phyloP scores from a whole-genome alignment of 1,139 yeast species.

The Pichia sp. region DNA sequence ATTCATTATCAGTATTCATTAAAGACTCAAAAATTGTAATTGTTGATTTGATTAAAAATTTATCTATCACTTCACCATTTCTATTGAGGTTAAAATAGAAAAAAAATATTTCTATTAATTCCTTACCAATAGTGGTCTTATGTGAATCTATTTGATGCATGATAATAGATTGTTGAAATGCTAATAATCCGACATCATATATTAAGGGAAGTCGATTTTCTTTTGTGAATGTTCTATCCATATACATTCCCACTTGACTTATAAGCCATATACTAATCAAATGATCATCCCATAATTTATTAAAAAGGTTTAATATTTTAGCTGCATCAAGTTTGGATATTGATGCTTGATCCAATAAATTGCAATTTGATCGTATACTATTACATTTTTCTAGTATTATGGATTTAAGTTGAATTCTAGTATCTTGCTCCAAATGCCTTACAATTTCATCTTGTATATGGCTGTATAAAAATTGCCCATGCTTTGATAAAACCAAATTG shows the following conservation, averaged over 20 bases:
- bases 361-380: not conserved
- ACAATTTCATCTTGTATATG: slow-evolving; percentile 49
- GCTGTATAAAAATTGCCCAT: slow-evolving; percentile 63
- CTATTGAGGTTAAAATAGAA: slow-evolving; percentile 56
- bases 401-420: slow-evolving; percentile 9
- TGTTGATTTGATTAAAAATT: slow-evolving; percentile 51
- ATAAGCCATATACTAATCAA: slow-evolving; percentile 69
- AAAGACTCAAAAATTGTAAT: slow-evolving; percentile 68
- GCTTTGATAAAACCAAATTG: slow-evolving; percentile 66
- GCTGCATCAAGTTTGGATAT: slow-evolving; percentile 14
- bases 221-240: slow-evolving; percentile 76
- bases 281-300: slow-evolving; percentile 69
- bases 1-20: slow-evolving; percentile 41
- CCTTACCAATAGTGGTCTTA: slow-evolving; percentile 45
- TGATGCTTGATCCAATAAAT: not conserved
- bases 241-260: slow-evolving; percentile 81
- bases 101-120: slow-evolving; percentile 45
- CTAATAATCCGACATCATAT: slow-evolving; percentile 61
- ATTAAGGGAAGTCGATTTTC: slow-evolving; percentile 62
- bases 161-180: slow-evolving; percentile 36
- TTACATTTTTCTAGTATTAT: slow-evolving; percentile 8
- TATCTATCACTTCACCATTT: slow-evolving; percentile 47
- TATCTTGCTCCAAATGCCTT: slow-evolving; percentile 38
- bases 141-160: slow-evolving; percentile 29
- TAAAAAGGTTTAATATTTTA: slow-evolving; percentile 41